Conservation (phyloP, 2,329 filamentous ascomycete species). For the Sclerotinia sclerotiorum region DNA sequence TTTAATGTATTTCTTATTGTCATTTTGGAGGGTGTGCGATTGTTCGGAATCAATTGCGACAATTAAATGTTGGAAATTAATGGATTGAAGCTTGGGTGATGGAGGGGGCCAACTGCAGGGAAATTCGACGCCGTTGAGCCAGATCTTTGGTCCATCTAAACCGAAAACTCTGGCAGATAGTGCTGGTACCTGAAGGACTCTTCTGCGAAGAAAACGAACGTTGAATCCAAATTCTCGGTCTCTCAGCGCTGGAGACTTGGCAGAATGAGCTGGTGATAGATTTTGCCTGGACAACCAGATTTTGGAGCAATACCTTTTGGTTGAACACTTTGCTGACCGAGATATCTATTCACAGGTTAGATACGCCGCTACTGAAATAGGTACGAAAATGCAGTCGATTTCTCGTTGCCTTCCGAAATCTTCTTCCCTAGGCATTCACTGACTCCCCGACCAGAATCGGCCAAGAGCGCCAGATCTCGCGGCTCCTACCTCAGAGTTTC, state of each 20-base stretch:
- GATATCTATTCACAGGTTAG: slow-evolving; percentile 63
- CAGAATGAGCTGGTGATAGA: background rate
- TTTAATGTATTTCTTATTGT: slow-evolving; percentile 12
- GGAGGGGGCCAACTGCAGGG: slow-evolving; percentile 5
- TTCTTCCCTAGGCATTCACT: slow-evolving; percentile 54
- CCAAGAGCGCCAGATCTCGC: slow-evolving; percentile 95
- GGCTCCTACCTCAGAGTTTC: slow-evolving; percentile 98
- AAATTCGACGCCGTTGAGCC: background rate
- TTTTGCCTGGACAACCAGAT: background rate
- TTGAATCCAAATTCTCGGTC: background rate
- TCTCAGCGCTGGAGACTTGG: background rate
- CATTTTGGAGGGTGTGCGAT: slow-evolving; percentile 4
- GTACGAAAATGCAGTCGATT: slow-evolving; percentile 8
- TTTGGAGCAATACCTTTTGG: background rate
- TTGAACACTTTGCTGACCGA: background rate
- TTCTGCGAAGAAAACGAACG: background rate
- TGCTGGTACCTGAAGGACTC: background rate
- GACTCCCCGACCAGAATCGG: slow-evolving; percentile 34
- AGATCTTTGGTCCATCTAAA: background rate
- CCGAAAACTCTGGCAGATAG: background rate
- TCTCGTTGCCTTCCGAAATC: slow-evolving; percentile 50
- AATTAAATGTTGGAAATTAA: slow-evolving; percentile 11
- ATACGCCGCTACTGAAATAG: slow-evolving; percentile 68
- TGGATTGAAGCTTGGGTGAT: slow-evolving; percentile 6
- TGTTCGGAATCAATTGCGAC: slow-evolving; percentile 19